These are phyloP conservation scores for Alternaria rosae DNA, from an alignment of 2,329 filamentous ascomycete genomes.

Conservation along the genomic window DNA sequence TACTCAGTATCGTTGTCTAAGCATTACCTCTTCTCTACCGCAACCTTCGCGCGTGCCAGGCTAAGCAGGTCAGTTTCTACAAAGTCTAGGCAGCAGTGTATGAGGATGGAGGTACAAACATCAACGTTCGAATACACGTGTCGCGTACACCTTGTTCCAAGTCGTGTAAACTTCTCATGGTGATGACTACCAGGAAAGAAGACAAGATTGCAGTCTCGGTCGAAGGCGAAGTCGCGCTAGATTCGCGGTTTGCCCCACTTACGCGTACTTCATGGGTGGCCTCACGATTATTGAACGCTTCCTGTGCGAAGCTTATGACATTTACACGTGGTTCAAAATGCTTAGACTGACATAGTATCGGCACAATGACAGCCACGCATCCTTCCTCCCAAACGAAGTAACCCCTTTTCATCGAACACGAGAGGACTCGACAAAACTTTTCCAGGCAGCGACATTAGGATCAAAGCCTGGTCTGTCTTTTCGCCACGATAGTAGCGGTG, in stretches of 20 bases:
- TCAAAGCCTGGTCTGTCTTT: neutral
- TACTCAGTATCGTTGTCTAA: too few relatives aligned
- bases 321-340: neutral
- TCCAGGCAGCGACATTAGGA: neutral
- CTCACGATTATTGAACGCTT: neutral
- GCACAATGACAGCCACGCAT: neutral
- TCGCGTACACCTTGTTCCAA: neutral
- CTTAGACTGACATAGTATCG: fast-evolving
- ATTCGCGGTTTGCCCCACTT: neutral
- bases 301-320: neutral
- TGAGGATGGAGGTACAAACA: neutral
- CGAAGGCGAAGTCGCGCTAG: neutral
- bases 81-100: neutral
- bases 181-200: neutral
- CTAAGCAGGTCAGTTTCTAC: neutral
- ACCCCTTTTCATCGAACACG: too few relatives aligned
- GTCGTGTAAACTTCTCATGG: neutral
- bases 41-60: neutral
- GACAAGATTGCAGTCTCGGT: neutral
- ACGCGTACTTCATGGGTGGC: neutral
- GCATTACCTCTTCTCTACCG: neutral
- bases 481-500: neutral
- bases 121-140: neutral
- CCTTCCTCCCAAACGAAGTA: neutral
- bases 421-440: neutral